Conservation (phyloP, 257 asterid species). For the Scutellaria baicalensis region DNA sequence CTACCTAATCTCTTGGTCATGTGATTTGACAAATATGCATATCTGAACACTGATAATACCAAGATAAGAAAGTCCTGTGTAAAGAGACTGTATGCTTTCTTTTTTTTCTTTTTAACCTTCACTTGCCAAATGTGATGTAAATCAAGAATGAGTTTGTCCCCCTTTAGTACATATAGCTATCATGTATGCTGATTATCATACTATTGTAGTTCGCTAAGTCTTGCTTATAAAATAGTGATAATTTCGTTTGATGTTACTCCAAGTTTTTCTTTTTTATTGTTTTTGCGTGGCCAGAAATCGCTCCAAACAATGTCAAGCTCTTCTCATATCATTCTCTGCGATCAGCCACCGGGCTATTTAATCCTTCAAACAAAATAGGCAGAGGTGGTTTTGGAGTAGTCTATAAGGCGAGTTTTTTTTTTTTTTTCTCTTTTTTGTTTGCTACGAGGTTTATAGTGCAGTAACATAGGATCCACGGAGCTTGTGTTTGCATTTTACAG, state of each 20-base stretch:
- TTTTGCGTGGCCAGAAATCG: conserved; percentile 28
- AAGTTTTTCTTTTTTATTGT: not conserved
- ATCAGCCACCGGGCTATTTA: conserved; percentile 64
- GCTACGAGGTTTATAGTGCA: not conserved
- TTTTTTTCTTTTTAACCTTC: not conserved
- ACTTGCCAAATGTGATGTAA: not conserved
- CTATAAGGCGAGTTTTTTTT: conserved; percentile 37
- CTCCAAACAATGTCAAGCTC: conserved; percentile 47
- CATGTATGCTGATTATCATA: not conserved
- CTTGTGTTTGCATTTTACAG: not conserved
- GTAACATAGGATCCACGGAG: no score
- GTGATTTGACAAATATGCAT: not conserved
- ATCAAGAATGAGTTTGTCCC: not conserved
- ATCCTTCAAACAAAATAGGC: conserved; percentile 68
- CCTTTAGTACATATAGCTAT: not conserved
- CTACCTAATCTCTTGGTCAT: not conserved
- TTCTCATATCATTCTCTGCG: conserved; percentile 50
- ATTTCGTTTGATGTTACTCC: not conserved
- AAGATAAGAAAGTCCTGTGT: not conserved
- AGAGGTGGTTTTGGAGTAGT: conserved; percentile 84
- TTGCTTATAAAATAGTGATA: not conserved
- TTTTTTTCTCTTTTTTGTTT: not conserved
- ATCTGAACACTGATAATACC: not conserved
- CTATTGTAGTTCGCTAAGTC: not conserved
- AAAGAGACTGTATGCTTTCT: not conserved